Evolutionary conservation across 495 filamentous ascomycete genomes (phyloP), one percentile per base, ranked within the genome.

Genomic region (Aspergillus saccharolyticus): DNA sequence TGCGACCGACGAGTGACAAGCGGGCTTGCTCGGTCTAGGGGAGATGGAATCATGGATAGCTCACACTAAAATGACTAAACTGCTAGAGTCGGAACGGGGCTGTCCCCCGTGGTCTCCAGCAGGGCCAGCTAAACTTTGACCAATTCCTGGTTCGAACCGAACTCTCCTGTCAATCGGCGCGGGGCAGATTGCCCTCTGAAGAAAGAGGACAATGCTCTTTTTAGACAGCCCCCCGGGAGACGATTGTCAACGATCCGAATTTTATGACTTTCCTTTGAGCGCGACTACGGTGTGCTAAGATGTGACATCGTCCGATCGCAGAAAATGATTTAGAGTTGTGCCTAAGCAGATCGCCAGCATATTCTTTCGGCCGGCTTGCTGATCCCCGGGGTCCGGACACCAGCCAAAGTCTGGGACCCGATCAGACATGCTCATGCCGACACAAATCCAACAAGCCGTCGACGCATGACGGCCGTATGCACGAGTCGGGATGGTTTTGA

Each of bases 141-240:
- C 55, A 19, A 51, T 24, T 50, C 55, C 44, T 53, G 50, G 55
- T 49, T 33, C 49, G 48, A 33, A 47, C 55, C 55, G 50, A 53
- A 57, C 42, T 57, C 42, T 46, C 47, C 24, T 46, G 42, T 48
- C 55, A 28, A 49, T 49, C 25, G 46, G 20, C 46, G 46, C 46
- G 46, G 55, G 47, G 39, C 46, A 19, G 47, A 44, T 47, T 57
- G 49, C 55, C 55, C 17, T 57, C 39, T 57, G 28, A 20, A 57
- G 53, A 42, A 54, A 52, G 30, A 43, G 53, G 44, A 17, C 51
- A 50, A 47, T 57, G 44, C 51, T 58, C 54, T 58, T 62, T 55
- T 52, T 15, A 58, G 59, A 52, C 19, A 62, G 33, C 52, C 22
- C 24, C 45, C 59, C 59, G 59, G 55, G n/a, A 55, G 43, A 39